Base-by-base conservation (phyloP, 352 stramenopile genomes). In the Thraustotheca clavata region DNA sequence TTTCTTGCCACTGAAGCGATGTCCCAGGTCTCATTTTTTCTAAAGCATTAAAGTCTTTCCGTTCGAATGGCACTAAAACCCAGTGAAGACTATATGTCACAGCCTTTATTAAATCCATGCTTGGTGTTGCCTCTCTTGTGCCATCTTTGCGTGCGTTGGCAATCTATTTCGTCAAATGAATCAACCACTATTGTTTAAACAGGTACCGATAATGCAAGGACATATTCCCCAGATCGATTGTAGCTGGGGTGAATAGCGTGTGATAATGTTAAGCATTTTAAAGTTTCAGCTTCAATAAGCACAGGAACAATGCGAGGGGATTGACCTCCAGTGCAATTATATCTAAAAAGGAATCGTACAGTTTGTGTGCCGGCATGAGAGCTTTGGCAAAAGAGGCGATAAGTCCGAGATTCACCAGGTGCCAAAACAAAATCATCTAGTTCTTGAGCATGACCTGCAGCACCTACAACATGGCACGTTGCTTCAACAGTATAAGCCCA, bases 171-270 rank as follows among this genome's bases (percentile, higher is more conserved):
- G 16, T 16, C n/a, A n/a, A 46, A 50, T 27, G 43, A 33, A 50
- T 27, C 43, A 27, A 50, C 7, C 34, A 89, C 89, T 49, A n/a
- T n/a, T n/a, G n/a, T n/a, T n/a, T n/a, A n/a, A n/a, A n/a, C n/a
- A n/a, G 69, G 72, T 38, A 89, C 82, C 0, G 77, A 89, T 14
- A 94, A 68, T 6, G 76, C 83, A 26, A 94, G 69, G 54, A 89
- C 75, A 59, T 91, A 91, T 65, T 92, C 85, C 2, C 77, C 78
- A 27, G 66, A 79, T 6, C 60, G 36, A n/a, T 63, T 57, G 52
- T 84, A 89, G 67, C 79, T 92, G 20, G 83, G 80, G 11, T 88
- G 77, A 18, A 94, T 68, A 0, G 77, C 73, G 52, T 92, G 88
- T 0, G 73, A 73, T 14, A 91, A 75, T 32, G 80, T 67, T 0